Conservation (phyloP, 495 filamentous ascomycete genomes). For the Elasticomyces elasticus region DNA sequence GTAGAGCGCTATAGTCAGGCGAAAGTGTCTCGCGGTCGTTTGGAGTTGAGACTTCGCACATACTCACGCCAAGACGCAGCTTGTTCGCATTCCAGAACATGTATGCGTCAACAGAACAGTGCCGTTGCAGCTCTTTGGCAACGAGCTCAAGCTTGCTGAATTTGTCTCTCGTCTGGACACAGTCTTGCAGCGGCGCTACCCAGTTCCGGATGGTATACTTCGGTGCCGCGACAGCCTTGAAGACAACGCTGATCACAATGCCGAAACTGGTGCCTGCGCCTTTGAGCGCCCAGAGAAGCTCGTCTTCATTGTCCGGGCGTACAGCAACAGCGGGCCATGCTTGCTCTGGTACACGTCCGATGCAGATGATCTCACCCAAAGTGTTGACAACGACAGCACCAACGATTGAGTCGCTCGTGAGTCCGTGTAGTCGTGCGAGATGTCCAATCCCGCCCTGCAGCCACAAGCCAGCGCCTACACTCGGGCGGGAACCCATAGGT, state of each 20-base stretch:
- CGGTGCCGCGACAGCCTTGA: conserved; percentile 41
- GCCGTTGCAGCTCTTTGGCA: conserved; percentile 27
- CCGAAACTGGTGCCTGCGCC: conserved; percentile 56
- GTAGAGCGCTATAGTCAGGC: conserved; percentile 8
- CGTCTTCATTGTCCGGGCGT: conserved; percentile 23
- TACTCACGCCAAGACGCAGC: conserved; percentile 46
- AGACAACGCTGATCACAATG: conserved; percentile 50
- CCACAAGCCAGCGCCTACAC: conserved; percentile 53
- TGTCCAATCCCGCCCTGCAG: conserved; percentile 58
- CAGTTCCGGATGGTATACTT: conserved; percentile 26
- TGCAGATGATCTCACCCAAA: conserved; percentile 39
- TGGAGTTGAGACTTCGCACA: conserved; percentile 38
- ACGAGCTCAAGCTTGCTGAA: neutral
- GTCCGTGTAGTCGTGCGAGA: conserved; percentile 46
- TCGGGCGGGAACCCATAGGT: conserved; percentile 50
- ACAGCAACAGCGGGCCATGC: conserved; percentile 38
- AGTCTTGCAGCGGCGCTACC: neutral
- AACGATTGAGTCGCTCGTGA: conserved; percentile 51
- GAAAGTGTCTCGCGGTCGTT: conserved; percentile 12
- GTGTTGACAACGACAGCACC: conserved; percentile 50
- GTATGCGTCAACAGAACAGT: conserved; percentile 48
- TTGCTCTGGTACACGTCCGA: conserved; percentile 44
- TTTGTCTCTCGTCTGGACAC: neutral
- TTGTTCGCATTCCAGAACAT: conserved; percentile 42
- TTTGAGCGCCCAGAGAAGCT: conserved; percentile 52